Percentiles rank a stretch among this genome's conserved stretches.
phyloP scores from a whole-genome alignment of 1,284 basidiomycete species.

The Porodaedalea pini region DNA sequence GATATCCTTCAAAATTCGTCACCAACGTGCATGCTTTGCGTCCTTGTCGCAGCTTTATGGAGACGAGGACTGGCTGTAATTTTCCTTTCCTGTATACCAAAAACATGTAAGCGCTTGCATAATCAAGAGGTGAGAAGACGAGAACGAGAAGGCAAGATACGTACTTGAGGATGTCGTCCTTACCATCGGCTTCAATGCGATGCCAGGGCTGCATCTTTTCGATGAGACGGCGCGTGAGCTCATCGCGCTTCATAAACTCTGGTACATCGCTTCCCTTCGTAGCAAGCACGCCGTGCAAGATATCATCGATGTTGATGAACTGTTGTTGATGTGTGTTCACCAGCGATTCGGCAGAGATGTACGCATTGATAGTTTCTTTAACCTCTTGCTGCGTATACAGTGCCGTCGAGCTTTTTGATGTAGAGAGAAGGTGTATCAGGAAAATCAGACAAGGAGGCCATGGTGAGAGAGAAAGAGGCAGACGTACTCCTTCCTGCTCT shows the following conservation, averaged over 20 bases:
- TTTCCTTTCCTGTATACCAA: conserved; percentile 62
- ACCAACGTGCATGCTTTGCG: conserved; percentile 75
- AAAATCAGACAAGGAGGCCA: conserved; percentile 1
- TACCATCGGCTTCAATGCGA: conserved; percentile 49
- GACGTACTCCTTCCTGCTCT: conserved; percentile 52
- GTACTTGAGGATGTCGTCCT: conserved; percentile 31
- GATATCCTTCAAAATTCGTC: conserved; percentile 75
- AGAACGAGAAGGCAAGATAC: conserved; percentile 7
- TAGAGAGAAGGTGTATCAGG: conserved; percentile 10
- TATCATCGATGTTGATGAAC: conserved; percentile 61
- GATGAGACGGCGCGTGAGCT: conserved; percentile 51
- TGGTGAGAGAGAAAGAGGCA: neutral
- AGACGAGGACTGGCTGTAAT: conserved; percentile 64
- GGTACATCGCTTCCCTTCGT: conserved; percentile 29
- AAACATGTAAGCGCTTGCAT: conserved; percentile 1
- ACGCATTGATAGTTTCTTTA: conserved; percentile 54
- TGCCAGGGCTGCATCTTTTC: conserved; percentile 74
- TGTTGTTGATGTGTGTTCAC: conserved; percentile 63
- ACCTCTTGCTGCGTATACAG: conserved; percentile 57
- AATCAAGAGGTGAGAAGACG: neutral
- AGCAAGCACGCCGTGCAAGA: conserved; percentile 45
- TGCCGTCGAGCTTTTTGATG: conserved; percentile 41
- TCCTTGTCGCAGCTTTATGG: conserved; percentile 70
- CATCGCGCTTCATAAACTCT: conserved; percentile 70
- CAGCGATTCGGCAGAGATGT: conserved; percentile 59